Evolutionary conservation across 2,329 filamentous ascomycete genomes (phyloP).

Genomic region (Colletotrichum tamarilloi): DNA sequence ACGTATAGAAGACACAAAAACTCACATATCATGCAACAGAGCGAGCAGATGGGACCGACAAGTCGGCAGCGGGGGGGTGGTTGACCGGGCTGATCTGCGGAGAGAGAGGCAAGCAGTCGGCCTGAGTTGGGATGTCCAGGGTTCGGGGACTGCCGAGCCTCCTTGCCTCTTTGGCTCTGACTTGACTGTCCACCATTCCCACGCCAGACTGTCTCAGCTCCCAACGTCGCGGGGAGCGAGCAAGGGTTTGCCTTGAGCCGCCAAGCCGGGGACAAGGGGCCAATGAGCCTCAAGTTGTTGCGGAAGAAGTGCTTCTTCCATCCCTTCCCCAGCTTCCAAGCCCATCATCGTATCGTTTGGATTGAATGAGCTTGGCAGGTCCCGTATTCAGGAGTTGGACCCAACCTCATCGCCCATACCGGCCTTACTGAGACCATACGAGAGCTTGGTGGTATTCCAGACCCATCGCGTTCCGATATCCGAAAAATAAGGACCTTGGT

Average conservation of each 20-base stretch:
- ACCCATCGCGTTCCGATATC: conserved; percentile 6
- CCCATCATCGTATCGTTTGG: conserved; percentile 35
- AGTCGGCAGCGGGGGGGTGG: not conserved
- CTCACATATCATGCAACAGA: conserved; percentile 33
- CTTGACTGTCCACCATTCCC: conserved; percentile 33
- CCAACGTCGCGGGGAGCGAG: conserved; percentile 32
- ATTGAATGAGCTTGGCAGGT: conserved; percentile 26
- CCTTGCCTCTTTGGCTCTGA: conserved; percentile 28
- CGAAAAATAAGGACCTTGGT: conserved; percentile 11
- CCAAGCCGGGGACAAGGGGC: conserved; percentile 23
- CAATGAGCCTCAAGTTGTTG: conserved; percentile 14
- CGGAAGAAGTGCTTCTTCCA: conserved; percentile 26
- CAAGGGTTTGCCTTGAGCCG: conserved; percentile 22
- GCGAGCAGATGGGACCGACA: conserved; percentile 33
- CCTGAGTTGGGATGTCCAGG: conserved; percentile 34
- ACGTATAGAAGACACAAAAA: conserved; percentile 31
- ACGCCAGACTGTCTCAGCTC: conserved; percentile 32
- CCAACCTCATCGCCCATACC: not conserved
- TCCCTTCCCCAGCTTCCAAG: conserved; percentile 24
- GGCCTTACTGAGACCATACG: conserved; percentile 11
- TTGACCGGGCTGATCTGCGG: conserved; percentile 31
- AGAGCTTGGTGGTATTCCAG: not conserved
- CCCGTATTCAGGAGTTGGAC: conserved; percentile 16
- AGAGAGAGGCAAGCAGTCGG: conserved; percentile 14
- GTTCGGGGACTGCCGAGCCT: conserved; percentile 33